These are phyloP conservation scores for Echinosophora koreensis DNA, from an alignment of 306 rosid species.

Conservation along the genomic window DNA sequence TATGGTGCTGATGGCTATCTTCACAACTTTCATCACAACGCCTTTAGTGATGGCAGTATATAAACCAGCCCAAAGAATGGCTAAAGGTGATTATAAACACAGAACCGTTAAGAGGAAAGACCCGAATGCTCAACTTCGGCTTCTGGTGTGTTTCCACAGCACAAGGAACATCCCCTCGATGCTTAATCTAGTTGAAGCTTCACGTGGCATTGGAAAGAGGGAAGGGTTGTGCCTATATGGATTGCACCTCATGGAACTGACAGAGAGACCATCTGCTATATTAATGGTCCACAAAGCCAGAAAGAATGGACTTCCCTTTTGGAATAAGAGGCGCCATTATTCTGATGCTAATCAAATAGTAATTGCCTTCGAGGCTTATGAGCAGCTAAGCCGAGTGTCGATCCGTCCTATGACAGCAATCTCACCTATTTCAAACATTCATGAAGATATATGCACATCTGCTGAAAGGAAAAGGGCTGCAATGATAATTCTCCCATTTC, in stretches of 20 bases:
- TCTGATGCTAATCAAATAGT: conserved; percentile 52
- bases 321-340: conserved; percentile 53
- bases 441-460: conserved; percentile 62
- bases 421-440: conserved; percentile 54
- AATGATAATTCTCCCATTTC: conserved; percentile 71
- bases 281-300: conserved; percentile 68
- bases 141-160: conserved; percentile 65
- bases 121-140: conserved; percentile 50
- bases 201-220: conserved; percentile 59
- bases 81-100: conserved; percentile 50
- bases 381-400: conserved; percentile 63
- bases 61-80: conserved; percentile 54
- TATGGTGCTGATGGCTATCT: conserved; percentile 79
- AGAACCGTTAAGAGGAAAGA: conserved; percentile 58
- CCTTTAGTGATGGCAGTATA: conserved; percentile 67
- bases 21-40: conserved; percentile 78
- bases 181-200: conserved; percentile 67
- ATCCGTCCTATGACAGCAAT: conserved; percentile 79
- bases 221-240: conserved; percentile 66
- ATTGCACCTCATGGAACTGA: conserved; percentile 70
- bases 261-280: conserved; percentile 73
- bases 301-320: conserved; percentile 72
- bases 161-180: conserved; percentile 63
- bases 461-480: conserved; percentile 64
- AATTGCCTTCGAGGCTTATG: conserved; percentile 68